These are phyloP conservation scores for Colletotrichum limetticola DNA, from an alignment of 2,329 filamentous ascomycete genomes.

Conservation along the genomic window DNA sequence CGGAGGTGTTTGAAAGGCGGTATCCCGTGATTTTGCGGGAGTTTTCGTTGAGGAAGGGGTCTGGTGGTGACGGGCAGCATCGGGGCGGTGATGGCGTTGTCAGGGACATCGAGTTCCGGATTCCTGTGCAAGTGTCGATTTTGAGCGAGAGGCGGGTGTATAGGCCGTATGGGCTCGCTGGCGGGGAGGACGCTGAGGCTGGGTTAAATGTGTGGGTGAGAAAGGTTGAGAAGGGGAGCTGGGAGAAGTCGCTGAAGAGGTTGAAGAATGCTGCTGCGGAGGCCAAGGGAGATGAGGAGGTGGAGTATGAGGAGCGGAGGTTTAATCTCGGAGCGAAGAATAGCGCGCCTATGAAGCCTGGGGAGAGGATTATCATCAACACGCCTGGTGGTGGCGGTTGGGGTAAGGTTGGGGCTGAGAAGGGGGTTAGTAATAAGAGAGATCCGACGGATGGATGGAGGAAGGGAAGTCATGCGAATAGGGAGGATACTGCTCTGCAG, in stretches of 20 bases:
- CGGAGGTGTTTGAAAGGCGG: conserved; percentile 55
- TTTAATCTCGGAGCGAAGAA: conserved; percentile 86
- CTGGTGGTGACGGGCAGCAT: conserved; percentile 73
- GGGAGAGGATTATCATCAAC: conserved; percentile 80
- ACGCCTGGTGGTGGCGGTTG: conserved; percentile 86
- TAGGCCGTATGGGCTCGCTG: conserved; percentile 81
- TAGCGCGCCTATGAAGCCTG: conserved; percentile 78
- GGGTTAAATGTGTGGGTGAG: conserved; percentile 91
- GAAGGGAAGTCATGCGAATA: conserved; percentile 65
- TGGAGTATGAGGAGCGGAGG: conserved; percentile 66
- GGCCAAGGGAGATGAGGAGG: conserved; percentile 44
- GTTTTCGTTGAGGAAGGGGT: conserved; percentile 73
- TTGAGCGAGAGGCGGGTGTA: conserved; percentile 82
- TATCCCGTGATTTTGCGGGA: conserved; percentile 80
- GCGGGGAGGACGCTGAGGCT: conserved; percentile 81
- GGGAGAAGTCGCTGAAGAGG: conserved; percentile 55
- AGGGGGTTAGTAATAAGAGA: conserved; percentile 55
- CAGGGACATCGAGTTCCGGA: conserved; percentile 82
- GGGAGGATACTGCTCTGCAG: conserved; percentile 70
- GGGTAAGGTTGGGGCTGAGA: conserved; percentile 70
- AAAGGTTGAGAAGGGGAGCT: conserved; percentile 69
- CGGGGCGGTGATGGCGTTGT: conserved; percentile 79
- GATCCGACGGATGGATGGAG: conserved; percentile 68
- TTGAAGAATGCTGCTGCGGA: conserved; percentile 42
- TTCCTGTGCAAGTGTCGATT: conserved; percentile 81